A percentile compares a stretch with the other conserved stretches of the same genome.
Conservation (phyloP, 768 basidiomycete genomes). For the Lactifluus piperatus region DNA sequence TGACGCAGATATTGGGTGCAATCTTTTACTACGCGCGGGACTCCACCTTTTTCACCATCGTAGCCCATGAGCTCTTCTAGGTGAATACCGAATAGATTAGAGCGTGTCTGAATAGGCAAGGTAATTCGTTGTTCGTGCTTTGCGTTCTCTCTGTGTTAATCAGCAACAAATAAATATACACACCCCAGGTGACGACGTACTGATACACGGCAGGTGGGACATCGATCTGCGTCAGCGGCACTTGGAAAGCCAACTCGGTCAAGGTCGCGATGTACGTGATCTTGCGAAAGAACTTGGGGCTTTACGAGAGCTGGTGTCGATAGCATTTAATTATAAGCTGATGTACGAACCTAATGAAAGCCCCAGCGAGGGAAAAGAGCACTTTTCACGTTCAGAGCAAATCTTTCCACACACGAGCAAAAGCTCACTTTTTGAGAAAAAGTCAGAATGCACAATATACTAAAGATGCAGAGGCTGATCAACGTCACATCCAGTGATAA, state of each 20-base stretch:
- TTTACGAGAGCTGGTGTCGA: constrained; percentile 23
- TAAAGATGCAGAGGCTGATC: constrained; percentile 24
- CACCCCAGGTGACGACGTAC: constrained; percentile 36
- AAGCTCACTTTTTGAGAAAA: constrained; percentile 72
- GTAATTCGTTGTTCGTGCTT: constrained; percentile 63
- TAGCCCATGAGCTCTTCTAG: constrained; percentile 79
- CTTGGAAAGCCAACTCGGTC: constrained; percentile 64
- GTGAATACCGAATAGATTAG: constrained; percentile 70
- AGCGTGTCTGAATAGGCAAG: constrained; percentile 51
- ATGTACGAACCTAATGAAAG: constrained; percentile 64
- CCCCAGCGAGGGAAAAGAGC: constrained; percentile 82
- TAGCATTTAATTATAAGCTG: neutral
- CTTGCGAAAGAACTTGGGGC: constrained; percentile 88
- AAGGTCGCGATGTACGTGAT: constrained; percentile 68
- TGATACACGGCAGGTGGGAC: constrained; percentile 76
- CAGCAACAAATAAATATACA: neutral
- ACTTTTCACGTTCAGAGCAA: constrained; percentile 36
- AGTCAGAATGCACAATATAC: constrained; percentile 84
- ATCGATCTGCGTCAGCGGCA: constrained; percentile 84
- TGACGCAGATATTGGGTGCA: constrained; percentile 62
- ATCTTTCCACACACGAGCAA: neutral
- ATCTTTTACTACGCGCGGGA: constrained; percentile 77
- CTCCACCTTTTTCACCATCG: constrained; percentile 70
- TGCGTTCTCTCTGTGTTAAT: constrained; percentile 56
- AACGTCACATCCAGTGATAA: neutral